These are phyloP conservation scores for Cystoderma amianthinum DNA, from an alignment of 768 basidiomycete genomes.

Conservation along the genomic window DNA sequence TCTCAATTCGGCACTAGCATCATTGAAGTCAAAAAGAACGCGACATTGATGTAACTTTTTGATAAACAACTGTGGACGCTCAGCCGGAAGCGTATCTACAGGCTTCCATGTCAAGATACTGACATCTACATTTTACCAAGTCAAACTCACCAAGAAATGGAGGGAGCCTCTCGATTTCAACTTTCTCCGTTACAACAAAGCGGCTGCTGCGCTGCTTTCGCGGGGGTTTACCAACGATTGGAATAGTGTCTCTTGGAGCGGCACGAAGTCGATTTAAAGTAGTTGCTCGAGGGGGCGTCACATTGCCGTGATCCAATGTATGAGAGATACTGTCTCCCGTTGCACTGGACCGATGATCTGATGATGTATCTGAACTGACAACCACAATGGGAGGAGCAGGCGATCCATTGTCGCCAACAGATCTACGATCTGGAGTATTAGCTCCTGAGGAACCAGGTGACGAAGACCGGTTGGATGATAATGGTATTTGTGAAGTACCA, in stretches of 20 bases:
- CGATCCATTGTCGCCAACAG: constrained; percentile 34
- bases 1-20: constrained; percentile 89
- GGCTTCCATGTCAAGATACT: constrained; percentile 6
- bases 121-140: background rate
- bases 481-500: constrained; percentile 30
- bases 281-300: constrained; percentile 59
- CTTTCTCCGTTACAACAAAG: constrained; percentile 93
- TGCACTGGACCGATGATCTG: constrained; percentile 39
- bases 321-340: constrained; percentile 42
- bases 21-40: constrained; percentile 98
- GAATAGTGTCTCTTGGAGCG: constrained; percentile 93
- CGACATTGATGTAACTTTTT: constrained; percentile 95
- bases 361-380: constrained; percentile 64
- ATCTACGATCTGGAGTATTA: constrained; percentile 54
- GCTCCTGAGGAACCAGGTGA: constrained; percentile 30
- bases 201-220: constrained; percentile 96
- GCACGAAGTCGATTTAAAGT: constrained; percentile 71
- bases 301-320: constrained; percentile 39
- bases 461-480: constrained; percentile 34
- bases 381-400: constrained; percentile 81
- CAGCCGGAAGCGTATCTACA: constrained; percentile 74
- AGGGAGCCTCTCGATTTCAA: constrained; percentile 92
- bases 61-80: constrained; percentile 87
- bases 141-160: constrained; percentile 71
- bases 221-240: constrained; percentile 92